Evolutionary conservation across 768 basidiomycete species (phyloP), one percentile per base, ranked within the genome.

Genomic region (Lentinula lateritia): DNA sequence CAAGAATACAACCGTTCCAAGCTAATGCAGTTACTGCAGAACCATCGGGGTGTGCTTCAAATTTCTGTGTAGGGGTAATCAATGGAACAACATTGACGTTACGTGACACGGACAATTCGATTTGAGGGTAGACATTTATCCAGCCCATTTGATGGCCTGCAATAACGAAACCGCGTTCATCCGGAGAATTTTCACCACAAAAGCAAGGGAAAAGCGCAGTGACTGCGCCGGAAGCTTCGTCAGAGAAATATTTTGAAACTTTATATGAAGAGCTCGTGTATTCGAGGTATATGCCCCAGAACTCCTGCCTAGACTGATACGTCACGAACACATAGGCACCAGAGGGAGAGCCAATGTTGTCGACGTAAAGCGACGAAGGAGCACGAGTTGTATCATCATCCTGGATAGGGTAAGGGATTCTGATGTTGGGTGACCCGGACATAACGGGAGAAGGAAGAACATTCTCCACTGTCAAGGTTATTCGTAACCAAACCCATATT

Each of bases 81-180:
- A 56, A n/a, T 7, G 39, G 55, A 34, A 28, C n/a, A 9, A 12
- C 12, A 34, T 56, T 43, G 43, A 67, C 35, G 71, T 61, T 50
- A 62, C 42, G 32, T 4, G 55, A 60, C 2, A 58, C 36, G 7
- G 43, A 53, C 42, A 42, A 16, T 59, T 57, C 5, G 68, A 18
- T 10, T 81, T 83, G 88, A 39, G 82, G 76, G 66, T 87, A 91
- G 4, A 90, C 72, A 60, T 78, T 83, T 48, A 92, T 71, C 45
- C 77, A 84, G 1, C 91, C 91, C 28, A 89, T 74, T 23, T 75
- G 72, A 68, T 92, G 88, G 2, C 92, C 91, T 1, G 74, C 75
- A 8, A 92, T 66, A 36, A 92, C 70, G 68, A 90, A 83, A 66
- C 77, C 81, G 10, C 68, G 66, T 55, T 81, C 76, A 20, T 64